phyloP scores from a whole-genome alignment of 176 grass and related monocot genomes.

The Miscanthus lutarioriparius region DNA sequence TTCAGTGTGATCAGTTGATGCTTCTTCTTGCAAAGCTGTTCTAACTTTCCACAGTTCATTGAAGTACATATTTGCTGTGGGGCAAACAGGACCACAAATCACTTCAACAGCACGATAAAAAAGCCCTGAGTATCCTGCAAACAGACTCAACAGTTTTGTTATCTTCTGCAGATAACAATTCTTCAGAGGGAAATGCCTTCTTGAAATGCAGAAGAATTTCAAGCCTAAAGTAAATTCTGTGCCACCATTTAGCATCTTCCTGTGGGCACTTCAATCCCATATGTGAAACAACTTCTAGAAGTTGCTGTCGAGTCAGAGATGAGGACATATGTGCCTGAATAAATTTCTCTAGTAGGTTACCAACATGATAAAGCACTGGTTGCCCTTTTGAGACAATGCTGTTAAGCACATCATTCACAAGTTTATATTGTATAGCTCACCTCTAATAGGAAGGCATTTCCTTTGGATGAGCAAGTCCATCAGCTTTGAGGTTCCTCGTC shows the following conservation, averaged over 20 bases:
- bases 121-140: conserved; percentile 49
- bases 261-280: conserved; percentile 50
- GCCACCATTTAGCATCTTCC: conserved; percentile 54
- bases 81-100: conserved; percentile 35
- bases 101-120: conserved; percentile 50
- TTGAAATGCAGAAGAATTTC: conserved; percentile 49
- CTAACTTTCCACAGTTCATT: conserved; percentile 59
- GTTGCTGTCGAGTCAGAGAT: conserved; percentile 28
- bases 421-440: conserved; percentile 46
- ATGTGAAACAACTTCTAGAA: conserved; percentile 35
- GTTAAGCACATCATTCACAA: conserved; percentile 46
- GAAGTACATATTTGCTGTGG: conserved; percentile 47
- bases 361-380: conserved; percentile 35
- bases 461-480: conserved; percentile 39
- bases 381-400: conserved; percentile 42
- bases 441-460: conserved; percentile 45
- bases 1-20: conserved; percentile 29
- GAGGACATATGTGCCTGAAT: conserved; percentile 22
- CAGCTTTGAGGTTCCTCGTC: conserved; percentile 24
- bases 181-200: conserved; percentile 43
- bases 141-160: conserved; percentile 29
- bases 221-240: conserved; percentile 51
- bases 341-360: conserved; percentile 47
- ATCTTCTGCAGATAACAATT: conserved; percentile 41
- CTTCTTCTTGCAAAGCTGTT: conserved; percentile 49